A percentile compares a stretch with the other conserved stretches of the same genome.
Conservation (phyloP, 495 filamentous ascomycete species). For the Recurvomyces mirabilis region DNA sequence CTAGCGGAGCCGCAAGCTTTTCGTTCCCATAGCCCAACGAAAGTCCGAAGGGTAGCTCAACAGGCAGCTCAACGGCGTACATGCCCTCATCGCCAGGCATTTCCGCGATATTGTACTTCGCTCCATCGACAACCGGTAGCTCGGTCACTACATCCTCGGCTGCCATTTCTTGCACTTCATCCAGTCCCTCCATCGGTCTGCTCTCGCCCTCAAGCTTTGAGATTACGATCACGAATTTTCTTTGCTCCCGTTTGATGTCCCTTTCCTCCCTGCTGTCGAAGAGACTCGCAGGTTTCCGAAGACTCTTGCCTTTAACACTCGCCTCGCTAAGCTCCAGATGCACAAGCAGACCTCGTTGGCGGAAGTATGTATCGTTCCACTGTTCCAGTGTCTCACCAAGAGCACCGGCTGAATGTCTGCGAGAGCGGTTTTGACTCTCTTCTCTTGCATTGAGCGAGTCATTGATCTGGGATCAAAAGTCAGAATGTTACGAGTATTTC, state of each 20-base stretch:
- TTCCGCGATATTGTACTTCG: constrained; percentile 4
- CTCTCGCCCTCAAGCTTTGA: constrained; percentile 8
- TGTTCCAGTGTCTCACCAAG: constrained; percentile 8
- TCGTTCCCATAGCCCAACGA: constrained; percentile 4
- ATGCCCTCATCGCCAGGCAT: constrained; percentile 1
- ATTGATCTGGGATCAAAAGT: not conserved
- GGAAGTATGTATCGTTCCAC: constrained; percentile 17
- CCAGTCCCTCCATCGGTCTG: not conserved
- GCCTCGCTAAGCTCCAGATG: constrained; percentile 12
- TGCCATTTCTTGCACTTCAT: constrained; percentile 3
- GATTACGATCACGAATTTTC: constrained; percentile 14
- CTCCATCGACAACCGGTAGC: not conserved
- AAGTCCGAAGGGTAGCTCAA: not conserved
- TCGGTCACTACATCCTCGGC: constrained; percentile 2
- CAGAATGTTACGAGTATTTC: too few relatives aligned
- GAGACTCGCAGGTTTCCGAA: not conserved
- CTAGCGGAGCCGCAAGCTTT: not conserved
- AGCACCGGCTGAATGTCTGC: constrained; percentile 2
- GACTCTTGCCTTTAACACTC: constrained; percentile 4
- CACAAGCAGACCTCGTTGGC: constrained; percentile 2
- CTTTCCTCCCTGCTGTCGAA: constrained; percentile 7
- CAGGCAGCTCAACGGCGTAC: constrained; percentile 4
- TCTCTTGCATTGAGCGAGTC: constrained; percentile 4
- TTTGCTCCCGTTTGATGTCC: constrained; percentile 8
- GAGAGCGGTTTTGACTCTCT: constrained; percentile 9